Base-by-base conservation (phyloP, 1,284 basidiomycete species). In the Cryptococcus sp. region DNA sequence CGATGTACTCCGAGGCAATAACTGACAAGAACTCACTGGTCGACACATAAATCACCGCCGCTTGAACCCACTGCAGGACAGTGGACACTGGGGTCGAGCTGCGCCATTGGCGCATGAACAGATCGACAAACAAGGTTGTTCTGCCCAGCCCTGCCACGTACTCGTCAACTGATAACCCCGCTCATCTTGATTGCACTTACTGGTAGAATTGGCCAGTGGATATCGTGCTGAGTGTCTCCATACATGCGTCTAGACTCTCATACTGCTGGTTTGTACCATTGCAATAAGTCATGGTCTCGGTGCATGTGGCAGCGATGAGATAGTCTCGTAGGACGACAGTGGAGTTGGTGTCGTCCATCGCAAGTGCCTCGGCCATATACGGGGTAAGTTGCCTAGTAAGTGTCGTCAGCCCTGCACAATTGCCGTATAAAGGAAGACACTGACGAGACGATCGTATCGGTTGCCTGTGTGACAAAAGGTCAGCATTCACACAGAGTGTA, bases 121-220 rank as follows among this genome's bases (percentile, higher is more conserved):
- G 20, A 26, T 43, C 60, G 48, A 46, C 60, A 62, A 20, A 53
- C 22, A 6, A 62, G 20, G 40, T 56, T 62, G 48, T 62, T 43
- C 29, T 57, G 51, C 46, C n/a, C 44, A 20, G 20, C 38, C 23
- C 43, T 17, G 25, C 19, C 4, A 16, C 17, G 34, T n/a, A 19
- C 29, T 34, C 29, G 5, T 43, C 60, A 45, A 41, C 60, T 58
- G n/a, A 50, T 23, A 3, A 59, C 10, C 22, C 54, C 50, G 44
- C 10, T 20, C 5, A 17, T 25, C 20, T 3, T 17, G 25, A 25
- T 25, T n/a, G 2, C 3, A 39, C 59, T 52, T 34, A 46, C 34
- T 52, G 59, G 40, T 62, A 52, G 16, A 46, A 46, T 37, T 46
- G 11, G 34, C 60, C 60, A 7, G 58, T 10, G n/a, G 53, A 29